Percentiles rank a stretch among this genome's conserved stretches.
phyloP scores from a whole-genome alignment of 1,284 basidiomycete species.

The Xerocomus nothofagi region DNA sequence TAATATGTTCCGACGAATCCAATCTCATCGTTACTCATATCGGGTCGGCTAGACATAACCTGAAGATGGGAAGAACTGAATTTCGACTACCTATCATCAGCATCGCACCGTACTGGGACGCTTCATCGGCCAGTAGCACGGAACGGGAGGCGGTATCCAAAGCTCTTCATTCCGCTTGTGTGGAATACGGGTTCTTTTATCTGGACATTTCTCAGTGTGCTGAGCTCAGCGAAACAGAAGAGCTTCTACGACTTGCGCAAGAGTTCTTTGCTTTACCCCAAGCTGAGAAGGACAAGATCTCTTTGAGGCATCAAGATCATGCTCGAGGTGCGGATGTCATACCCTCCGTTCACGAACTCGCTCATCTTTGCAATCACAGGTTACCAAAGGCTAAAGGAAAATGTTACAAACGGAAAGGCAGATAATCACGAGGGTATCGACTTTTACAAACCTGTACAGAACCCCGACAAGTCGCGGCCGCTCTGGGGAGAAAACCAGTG shows the following conservation, averaged over 20 bases:
- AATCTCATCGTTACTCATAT: neutral
- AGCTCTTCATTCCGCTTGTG: conserved; percentile 70
- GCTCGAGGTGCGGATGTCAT: conserved; percentile 60
- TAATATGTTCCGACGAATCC: neutral
- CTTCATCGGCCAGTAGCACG: conserved; percentile 10
- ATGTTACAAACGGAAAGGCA: conserved; percentile 80
- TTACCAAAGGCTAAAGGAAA: conserved; percentile 72
- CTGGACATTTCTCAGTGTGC: conserved; percentile 65
- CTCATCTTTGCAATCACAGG: conserved; percentile 42
- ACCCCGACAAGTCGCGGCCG: conserved; percentile 66
- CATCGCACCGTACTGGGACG: conserved; percentile 54
- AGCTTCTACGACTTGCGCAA: conserved; percentile 60
- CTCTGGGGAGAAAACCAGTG: conserved; percentile 85
- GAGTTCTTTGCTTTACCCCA: conserved; percentile 73
- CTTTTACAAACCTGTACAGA: conserved; percentile 71
- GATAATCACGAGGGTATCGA: conserved; percentile 87
- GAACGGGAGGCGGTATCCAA: conserved; percentile 46
- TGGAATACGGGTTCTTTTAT: conserved; percentile 86
- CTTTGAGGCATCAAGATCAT: conserved; percentile 63
- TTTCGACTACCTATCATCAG: conserved; percentile 46
- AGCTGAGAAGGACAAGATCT: conserved; percentile 70
- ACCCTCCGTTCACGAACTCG: neutral
- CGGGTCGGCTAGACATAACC: neutral
- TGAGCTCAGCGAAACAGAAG: conserved; percentile 58
- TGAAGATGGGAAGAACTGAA: conserved; percentile 14